Base-by-base conservation (phyloP, 805 yeast species). In the Grigorovia transvaalensis region DNA sequence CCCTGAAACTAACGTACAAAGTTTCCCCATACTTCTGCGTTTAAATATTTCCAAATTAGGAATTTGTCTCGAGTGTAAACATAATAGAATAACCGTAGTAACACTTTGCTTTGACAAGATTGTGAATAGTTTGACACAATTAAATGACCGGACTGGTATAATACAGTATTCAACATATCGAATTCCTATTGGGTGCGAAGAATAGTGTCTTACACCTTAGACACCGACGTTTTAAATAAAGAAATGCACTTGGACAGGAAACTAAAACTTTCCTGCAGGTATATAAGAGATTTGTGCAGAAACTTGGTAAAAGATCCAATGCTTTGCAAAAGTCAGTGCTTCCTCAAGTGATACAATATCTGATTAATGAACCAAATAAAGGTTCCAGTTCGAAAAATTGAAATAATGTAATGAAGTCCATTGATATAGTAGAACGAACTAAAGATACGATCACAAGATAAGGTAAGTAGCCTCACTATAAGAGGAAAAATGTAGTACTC, bases 401-500 rank as follows among this genome's bases (percentile, higher is more conserved):
- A 6, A 23, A 23, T 3, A 23, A 23, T 6, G 6, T 23, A 4
- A 23, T 23, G 27, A 23, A 23, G 6, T 33, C 8, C 9, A 9
- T 12, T 33, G 38, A 33, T 33, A 8, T 33, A 33, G 15, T 12
- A 33, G 38, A 33, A 33, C 2, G 4, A 33, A 33, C 12, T 33
- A 23, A 23, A 23, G 27, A 23, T 23, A 4, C 3, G 27, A 23
- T 23, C 27, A 23, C 6, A 23, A 23, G 27, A 23, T 23, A 6
- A 3, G 27, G 6, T 23, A 23, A 6, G 6, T 4, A 23, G 6
- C 27, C 6, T 3, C 6, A 44, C 64, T 66, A 5, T 65, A 77
- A 0, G 66, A 59, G 48, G 59, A 57, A 4, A 77, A 72, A 58
- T 79, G 88, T 0, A 74, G 82, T 2, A 68, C n/a, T n/a, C n/a